Percentiles rank a stretch among this genome's conserved stretches.
Evolutionary conservation across 176 grass and related monocot genomes (phyloP).

Genomic region (Tuctoria greenei): DNA sequence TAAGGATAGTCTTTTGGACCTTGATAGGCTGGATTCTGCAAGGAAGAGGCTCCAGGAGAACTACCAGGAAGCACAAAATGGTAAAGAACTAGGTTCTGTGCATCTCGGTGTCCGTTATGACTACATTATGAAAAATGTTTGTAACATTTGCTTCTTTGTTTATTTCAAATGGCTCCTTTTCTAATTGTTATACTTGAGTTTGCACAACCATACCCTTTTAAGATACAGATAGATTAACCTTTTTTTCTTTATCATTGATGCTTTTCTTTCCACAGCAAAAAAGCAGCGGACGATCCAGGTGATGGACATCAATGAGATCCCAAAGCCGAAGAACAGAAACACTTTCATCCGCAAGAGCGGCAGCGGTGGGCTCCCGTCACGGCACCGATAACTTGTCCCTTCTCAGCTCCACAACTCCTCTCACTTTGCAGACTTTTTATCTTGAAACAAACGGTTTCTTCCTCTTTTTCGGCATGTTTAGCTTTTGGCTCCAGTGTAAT

Average conservation of each 20-base stretch:
- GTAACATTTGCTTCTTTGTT: not conserved
- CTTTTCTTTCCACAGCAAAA: conserved; percentile 47
- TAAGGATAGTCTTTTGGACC: conserved; percentile 43
- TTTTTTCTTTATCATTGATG: not conserved
- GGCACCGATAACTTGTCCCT: conserved; percentile 36
- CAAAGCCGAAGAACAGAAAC: conserved; percentile 57
- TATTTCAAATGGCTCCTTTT: not conserved
- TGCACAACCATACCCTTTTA: not conserved
- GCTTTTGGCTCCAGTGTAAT: not conserved
- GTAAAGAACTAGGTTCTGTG: conserved; percentile 10
- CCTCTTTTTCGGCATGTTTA: not conserved
- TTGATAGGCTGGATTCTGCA: conserved; percentile 59
- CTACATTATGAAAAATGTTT: not conserved
- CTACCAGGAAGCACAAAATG: conserved; percentile 82
- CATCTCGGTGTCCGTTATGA: not conserved
- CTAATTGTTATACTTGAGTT: not conserved
- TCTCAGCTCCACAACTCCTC: too few relatives aligned
- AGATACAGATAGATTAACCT: not conserved
- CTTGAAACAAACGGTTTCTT: conserved; percentile 4
- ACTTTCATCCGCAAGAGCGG: conserved; percentile 48
- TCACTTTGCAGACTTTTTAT: not conserved
- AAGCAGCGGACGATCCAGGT: conserved; percentile 82
- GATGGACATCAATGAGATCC: conserved; percentile 79
- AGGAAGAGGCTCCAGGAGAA: conserved; percentile 85
- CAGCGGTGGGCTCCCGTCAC: conserved; percentile 36